These are phyloP conservation scores for Terana coerulea DNA, from an alignment of 768 basidiomycete genomes.

Conservation along the genomic window DNA sequence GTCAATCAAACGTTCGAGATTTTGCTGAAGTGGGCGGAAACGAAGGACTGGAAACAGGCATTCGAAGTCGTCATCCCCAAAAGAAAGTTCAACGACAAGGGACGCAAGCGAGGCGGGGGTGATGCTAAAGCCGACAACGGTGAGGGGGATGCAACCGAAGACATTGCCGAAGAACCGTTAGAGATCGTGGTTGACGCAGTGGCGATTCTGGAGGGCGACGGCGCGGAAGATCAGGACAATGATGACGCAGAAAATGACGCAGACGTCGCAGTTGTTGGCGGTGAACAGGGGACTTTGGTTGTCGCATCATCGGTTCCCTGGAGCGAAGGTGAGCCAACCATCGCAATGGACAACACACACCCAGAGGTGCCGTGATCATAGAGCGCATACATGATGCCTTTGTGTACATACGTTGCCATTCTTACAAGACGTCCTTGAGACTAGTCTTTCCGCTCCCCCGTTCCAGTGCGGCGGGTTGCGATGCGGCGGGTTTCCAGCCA, in stretches of 20 bases:
- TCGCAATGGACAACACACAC: conserved; percentile 2
- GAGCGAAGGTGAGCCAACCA: not conserved
- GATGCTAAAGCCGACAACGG: conserved; percentile 2
- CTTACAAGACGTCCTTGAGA: conserved; percentile 58
- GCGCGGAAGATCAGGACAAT: conserved; percentile 17
- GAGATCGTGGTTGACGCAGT: conserved; percentile 18
- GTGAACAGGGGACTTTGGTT: conserved; percentile 4
- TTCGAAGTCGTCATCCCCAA: conserved; percentile 88
- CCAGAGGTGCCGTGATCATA: conserved; percentile 5
- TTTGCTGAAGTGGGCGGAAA: conserved; percentile 84
- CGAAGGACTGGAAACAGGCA: conserved; percentile 80
- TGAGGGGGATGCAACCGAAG: conserved; percentile 15
- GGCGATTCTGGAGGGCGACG: conserved; percentile 16
- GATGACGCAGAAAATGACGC: conserved; percentile 7
- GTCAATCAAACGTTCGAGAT: conserved; percentile 97
- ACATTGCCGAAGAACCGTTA: not conserved
- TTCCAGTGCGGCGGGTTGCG: conserved; percentile 62
- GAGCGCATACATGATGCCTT: not conserved
- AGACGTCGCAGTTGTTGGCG: conserved; percentile 14
- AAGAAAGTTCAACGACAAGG: conserved; percentile 70
- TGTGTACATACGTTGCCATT: conserved; percentile 21
- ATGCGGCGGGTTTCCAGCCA: conserved; percentile 76
- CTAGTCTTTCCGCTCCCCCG: conserved; percentile 59
- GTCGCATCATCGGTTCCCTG: not conserved
- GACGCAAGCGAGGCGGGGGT: conserved; percentile 25